Base-by-base conservation (phyloP, 768 basidiomycete genomes). In the Kwoniella dejecticola region DNA sequence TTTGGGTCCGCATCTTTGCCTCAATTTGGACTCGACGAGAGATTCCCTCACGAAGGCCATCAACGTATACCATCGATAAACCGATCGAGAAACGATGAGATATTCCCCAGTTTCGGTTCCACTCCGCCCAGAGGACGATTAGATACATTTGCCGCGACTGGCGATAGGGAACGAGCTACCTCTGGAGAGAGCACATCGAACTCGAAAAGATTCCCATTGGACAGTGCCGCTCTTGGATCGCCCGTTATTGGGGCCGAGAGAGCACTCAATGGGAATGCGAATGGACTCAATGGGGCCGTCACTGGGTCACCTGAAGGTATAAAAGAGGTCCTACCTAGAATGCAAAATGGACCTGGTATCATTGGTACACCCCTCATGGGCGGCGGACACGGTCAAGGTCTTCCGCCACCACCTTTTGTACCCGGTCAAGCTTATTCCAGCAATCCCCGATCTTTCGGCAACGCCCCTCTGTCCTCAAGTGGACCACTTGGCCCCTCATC, bases 151-250 rank as follows among this genome's bases (percentile, higher is more conserved):
- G 53, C 54, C 3, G 29, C 46, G 10, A 12, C 64, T 1, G 60
- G 36, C 13, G 64, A 61, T 24, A 36, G 65, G 33, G 33, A 61
- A 23, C 38, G 65, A 31, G 56, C 36, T 5, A 52, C 57, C 17
- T 66, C 61, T 50, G 66, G 61, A 15, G 68, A 64, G 4, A 63
- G 63, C 33, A 66, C 33, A 69, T 26, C 54, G 60, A 13, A 57
- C 38, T 40, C 19, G 41, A 63, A 52, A 33, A 49, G 69, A 41
- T 74, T 74, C 61, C 45, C 42, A n/a, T 60, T 69, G 38, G 70
- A 71, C 17, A 57, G 57, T 40, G 33, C 38, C n/a, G 55, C 50
- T 27, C 45, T 55, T 11, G 62, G 63, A 4, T 67, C 67, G 23
- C 57, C 60, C 3, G 52, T 60, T 6, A 42, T 33, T 1, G 45